phyloP scores from a whole-genome alignment of 2,329 filamentous ascomycete genomes.

The Microdochium bolleyi region DNA sequence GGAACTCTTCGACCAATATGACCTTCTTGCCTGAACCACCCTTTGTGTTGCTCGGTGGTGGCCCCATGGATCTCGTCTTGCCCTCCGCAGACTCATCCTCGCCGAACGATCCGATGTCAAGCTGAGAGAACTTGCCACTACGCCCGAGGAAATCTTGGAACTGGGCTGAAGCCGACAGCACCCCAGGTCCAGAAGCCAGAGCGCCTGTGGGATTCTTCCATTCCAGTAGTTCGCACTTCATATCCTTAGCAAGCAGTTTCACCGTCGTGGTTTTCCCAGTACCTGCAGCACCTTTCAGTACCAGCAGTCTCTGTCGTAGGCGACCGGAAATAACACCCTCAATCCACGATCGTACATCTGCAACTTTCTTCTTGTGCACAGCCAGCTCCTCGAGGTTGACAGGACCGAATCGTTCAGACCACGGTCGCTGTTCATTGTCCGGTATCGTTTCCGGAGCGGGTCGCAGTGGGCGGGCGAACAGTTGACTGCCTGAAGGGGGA shows the following conservation, averaged over 20 bases:
- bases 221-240: slow-evolving; percentile 72
- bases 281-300: slow-evolving; percentile 86
- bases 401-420: slow-evolving; percentile 81
- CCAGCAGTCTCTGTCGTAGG: slow-evolving; percentile 62
- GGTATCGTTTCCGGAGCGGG: slow-evolving; percentile 14
- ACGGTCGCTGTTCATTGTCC: slow-evolving; percentile 61
- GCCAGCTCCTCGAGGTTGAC: slow-evolving; percentile 71
- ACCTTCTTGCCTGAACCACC: slow-evolving; percentile 36
- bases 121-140: slow-evolving; percentile 69
- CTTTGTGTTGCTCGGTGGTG: slow-evolving; percentile 1
- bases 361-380: slow-evolving; percentile 90
- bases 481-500: slow-evolving; percentile 31
- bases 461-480: slow-evolving; percentile 38
- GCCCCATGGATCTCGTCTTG: background rate
- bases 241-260: slow-evolving; percentile 65
- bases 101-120: slow-evolving; percentile 37
- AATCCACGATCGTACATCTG: slow-evolving; percentile 79
- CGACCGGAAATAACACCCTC: slow-evolving; percentile 61
- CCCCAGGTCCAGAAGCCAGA: slow-evolving; percentile 48
- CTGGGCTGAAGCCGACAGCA: slow-evolving; percentile 64
- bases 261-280: slow-evolving; percentile 90
- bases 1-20: slow-evolving; percentile 76
- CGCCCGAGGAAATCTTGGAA: slow-evolving; percentile 90
- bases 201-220: slow-evolving; percentile 78
- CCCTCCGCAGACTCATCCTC: background rate